Percentiles rank a stretch among this genome's conserved stretches.
Evolutionary conservation across 495 filamentous ascomycete species (phyloP).

Genomic region (Thermochaetoides thermophila): DNA sequence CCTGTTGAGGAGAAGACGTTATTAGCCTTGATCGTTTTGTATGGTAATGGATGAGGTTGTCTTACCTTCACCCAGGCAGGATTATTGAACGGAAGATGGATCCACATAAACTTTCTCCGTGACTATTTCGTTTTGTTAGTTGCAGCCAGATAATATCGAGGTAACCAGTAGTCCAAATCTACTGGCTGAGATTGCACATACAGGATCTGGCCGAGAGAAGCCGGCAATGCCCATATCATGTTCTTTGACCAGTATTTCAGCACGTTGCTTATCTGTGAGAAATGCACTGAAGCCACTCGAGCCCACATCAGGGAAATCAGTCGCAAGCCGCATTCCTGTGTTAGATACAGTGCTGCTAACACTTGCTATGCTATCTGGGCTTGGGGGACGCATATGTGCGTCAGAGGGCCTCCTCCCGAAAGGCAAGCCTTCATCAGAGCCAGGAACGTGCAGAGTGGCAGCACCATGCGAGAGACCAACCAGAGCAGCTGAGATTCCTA

Average conservation of each 20-base stretch:
- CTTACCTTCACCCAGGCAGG: conserved; percentile 47
- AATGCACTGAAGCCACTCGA: no score
- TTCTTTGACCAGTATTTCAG: conserved; percentile 9
- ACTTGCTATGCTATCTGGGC: conserved; percentile 15
- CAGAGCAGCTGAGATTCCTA: no score
- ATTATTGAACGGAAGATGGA: conserved; percentile 52
- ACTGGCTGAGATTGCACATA: no score
- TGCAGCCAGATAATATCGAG: no score
- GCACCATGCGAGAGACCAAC: no score
- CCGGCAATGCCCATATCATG: conserved; percentile 20
- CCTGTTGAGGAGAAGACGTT: conserved; percentile 10
- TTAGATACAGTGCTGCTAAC: conserved; percentile 19
- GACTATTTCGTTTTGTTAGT: no score
- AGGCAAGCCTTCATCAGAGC: no score
- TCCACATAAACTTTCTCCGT: conserved; percentile 47
- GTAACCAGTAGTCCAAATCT: no score
- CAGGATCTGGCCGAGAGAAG: conserved; percentile 27
- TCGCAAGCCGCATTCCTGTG: conserved; percentile 8
- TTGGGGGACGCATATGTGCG: conserved; percentile 19
- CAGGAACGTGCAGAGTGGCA: no score
- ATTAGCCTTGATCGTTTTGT: conserved; percentile 15
- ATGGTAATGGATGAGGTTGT: conserved; percentile 5
- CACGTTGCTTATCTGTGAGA: conserved; percentile 10
- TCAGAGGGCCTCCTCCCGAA: no score
- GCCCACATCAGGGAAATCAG: no score